These are phyloP conservation scores for Anisodus acutangulus DNA, from an alignment of 257 asterid species.

Conservation along the genomic window DNA sequence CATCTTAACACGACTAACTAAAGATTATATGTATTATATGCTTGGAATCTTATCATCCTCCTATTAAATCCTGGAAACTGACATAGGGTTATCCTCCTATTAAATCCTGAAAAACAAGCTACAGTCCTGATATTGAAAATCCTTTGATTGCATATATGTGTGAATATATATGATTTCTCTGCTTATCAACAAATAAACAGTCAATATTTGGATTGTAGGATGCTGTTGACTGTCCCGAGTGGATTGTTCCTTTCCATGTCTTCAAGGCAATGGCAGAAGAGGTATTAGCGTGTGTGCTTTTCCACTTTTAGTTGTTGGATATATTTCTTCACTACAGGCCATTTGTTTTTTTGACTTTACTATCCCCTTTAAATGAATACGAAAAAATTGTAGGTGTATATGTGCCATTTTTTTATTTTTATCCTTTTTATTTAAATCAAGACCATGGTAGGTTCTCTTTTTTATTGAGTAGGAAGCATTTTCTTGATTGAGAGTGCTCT, in stretches of 20 bases:
- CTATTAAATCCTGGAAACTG: neutral
- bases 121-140: neutral
- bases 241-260: conserved; percentile 90
- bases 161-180: neutral
- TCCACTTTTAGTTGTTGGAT: conserved; percentile 22
- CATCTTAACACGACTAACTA: neutral
- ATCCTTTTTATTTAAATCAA: neutral
- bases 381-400: neutral
- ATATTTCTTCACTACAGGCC: neutral
- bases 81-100: neutral
- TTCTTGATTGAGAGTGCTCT: neutral
- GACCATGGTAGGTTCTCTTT: neutral
- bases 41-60: conserved; percentile 3
- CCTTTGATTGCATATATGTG: conserved; percentile 18
- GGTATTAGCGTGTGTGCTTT: conserved; percentile 48
- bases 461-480: neutral
- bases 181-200: conserved; percentile 1
- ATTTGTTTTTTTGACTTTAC: neutral
- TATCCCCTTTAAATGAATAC: neutral
- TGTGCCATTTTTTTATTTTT: neutral
- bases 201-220: conserved; percentile 58
- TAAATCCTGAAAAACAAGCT: neutral
- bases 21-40: neutral
- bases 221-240: conserved; percentile 98
- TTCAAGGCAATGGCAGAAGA: conserved; percentile 94